A percentile compares a stretch with the other conserved stretches of the same genome.
Evolutionary conservation across 805 yeast genomes (phyloP).

Genomic region (Vanderwaltozyma tropicalis): DNA sequence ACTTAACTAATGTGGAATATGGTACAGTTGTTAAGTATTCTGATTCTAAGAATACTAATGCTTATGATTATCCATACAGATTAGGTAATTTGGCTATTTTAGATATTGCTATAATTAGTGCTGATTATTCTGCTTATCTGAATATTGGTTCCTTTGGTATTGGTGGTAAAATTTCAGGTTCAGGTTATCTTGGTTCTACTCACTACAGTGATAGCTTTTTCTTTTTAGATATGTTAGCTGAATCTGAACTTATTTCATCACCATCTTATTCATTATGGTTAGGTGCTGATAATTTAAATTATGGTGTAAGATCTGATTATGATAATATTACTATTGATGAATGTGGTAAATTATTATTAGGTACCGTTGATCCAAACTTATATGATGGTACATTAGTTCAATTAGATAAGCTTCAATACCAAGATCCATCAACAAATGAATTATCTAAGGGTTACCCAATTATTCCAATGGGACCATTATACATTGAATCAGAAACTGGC

Average conservation of each 20-base stretch:
- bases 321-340: slow-evolving; percentile 5
- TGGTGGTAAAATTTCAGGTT: slow-evolving; percentile 23
- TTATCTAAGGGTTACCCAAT: slow-evolving; percentile 33
- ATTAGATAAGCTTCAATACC: slow-evolving; percentile 41
- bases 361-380: slow-evolving; percentile 44
- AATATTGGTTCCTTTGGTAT: slow-evolving; percentile 38
- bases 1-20: slow-evolving; percentile 7
- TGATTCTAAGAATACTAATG: background rate
- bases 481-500: slow-evolving; percentile 36
- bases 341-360: slow-evolving; percentile 38
- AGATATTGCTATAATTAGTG: slow-evolving; percentile 29
- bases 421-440: slow-evolving; percentile 11
- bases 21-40: background rate
- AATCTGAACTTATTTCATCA: slow-evolving; percentile 26
- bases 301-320: background rate
- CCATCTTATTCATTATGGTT: slow-evolving; percentile 38
- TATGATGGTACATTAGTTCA: slow-evolving; percentile 38
- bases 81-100: slow-evolving; percentile 14
- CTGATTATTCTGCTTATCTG: slow-evolving; percentile 29
- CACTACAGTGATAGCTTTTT: slow-evolving; percentile 15
- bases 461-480: slow-evolving; percentile 37
- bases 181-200: slow-evolving; percentile 10
- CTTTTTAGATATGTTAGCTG: slow-evolving; percentile 29
- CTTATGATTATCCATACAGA: background rate
- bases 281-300: slow-evolving; percentile 16